Evolutionary conservation across 2,329 filamentous ascomycete species (phyloP), one percentile per base, ranked within the genome.

Genomic region (Colletotrichum noveboracense): DNA sequence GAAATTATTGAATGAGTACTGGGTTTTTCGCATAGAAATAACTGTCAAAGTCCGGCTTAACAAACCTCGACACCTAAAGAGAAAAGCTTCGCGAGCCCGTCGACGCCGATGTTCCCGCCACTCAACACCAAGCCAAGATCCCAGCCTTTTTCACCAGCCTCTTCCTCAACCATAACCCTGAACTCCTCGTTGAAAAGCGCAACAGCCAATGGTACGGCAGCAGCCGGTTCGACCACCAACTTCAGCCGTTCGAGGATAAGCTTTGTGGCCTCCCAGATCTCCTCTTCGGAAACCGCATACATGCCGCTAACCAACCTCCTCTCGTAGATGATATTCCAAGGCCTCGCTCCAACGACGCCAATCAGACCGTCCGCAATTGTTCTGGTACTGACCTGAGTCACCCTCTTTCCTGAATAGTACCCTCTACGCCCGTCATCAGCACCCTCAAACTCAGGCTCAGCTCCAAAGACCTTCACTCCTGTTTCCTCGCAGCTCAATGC

Each of bases 341-440:
- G 95, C 71, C 93, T 87, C 62, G 87, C 82, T 0, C 96, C 96
- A 0, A 98, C 89, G 0, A 95, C 95, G n/a, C 96, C 98, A 26
- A 96, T 89, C 82, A 98, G 85, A 0, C 96, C 96, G 84, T 98
- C 96, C 0, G 96, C 96, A 43, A 98, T 93, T 0, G 96, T 98
- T 16, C 96, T 87, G 1, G 93, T 92, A 79, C 90, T 92, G 24
- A 98, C 96, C 77, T 90, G 87, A 48, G 34, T 43, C 10, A 98
- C 89, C 13, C 96, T 89, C 78, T 86, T 79, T 0, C 94, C 93
- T 0, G 88, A 82, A 68, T 90, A 89, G 34, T 96, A 89, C 0
- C 95, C 95, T 3, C 95, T 88, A 75, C 92, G 89, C 38, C 91
- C 94, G 85, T 98, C 96, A 85, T 98, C 96, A 1, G 93, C 96